These are phyloP conservation scores for Magnusiomyces suaveolens DNA, from an alignment of 1,139 yeast species.

Conservation along the genomic window DNA sequence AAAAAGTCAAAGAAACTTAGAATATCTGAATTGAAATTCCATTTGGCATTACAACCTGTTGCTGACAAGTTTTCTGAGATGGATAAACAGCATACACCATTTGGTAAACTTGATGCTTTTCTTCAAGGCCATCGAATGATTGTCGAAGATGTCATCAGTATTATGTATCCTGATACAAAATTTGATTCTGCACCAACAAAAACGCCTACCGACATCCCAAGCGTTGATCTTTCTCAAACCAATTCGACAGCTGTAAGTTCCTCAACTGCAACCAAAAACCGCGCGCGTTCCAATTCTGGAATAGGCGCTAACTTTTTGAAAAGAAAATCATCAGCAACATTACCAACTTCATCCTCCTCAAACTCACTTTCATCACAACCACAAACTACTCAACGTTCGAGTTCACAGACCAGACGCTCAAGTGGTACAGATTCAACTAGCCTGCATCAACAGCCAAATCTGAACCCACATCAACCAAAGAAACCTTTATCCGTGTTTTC, in stretches of 20 bases:
- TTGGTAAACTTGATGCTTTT: constrained; percentile 4
- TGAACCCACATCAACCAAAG: neutral
- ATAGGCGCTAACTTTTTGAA: neutral
- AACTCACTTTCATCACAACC: neutral
- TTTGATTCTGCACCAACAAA: neutral
- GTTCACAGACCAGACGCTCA: neutral
- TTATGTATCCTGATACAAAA: neutral
- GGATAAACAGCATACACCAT: constrained; percentile 14
- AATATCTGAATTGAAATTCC: constrained; percentile 13
- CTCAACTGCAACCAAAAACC: neutral
- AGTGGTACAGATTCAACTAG: neutral
- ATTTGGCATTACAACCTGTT: constrained; percentile 16
- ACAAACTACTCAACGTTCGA: neutral
- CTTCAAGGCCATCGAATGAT: constrained; percentile 4
- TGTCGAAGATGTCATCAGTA: constrained; percentile 1
- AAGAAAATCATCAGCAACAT: neutral
- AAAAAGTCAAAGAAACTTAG: neutral
- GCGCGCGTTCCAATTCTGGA: neutral
- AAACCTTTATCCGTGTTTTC: neutral
- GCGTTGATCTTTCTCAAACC: neutral
- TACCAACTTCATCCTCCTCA: neutral
- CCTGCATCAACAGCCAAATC: neutral
- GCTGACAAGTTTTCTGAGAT: constrained; percentile 23
- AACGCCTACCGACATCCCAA: neutral
- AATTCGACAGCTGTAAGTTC: neutral